Percentiles rank a stretch among this genome's conserved stretches.
These are phyloP conservation scores for Chenopodium formosanum DNA, from an alignment of 148 eudicot genomes.

Conservation along the genomic window DNA sequence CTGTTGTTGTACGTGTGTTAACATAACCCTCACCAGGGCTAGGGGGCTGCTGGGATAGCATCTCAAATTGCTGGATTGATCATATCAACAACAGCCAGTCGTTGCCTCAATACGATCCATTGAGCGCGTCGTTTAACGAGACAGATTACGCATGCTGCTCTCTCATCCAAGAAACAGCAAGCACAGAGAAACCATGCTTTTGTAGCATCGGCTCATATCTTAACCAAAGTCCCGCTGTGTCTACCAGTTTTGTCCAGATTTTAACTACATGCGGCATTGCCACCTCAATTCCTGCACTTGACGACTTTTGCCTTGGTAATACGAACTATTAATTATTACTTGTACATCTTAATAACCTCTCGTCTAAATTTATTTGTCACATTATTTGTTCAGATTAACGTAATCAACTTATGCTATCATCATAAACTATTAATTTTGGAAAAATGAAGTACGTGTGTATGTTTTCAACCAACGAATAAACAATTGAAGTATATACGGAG, in stretches of 20 bases:
- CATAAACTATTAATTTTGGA: no score
- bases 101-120: constrained; percentile 8
- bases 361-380: no score
- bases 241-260: not conserved
- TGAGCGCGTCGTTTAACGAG: constrained; percentile 17
- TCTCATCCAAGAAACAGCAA: constrained; percentile 9
- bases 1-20: no score
- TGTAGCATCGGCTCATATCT: not conserved
- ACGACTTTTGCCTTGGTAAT: constrained; percentile 22
- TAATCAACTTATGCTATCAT: not conserved
- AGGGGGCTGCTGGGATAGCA: constrained; percentile 12
- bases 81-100: not conserved
- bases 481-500: no score
- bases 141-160: constrained; percentile 20
- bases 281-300: constrained; percentile 9
- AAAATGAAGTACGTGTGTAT: no score
- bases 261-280: constrained; percentile 8
- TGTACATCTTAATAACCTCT: not conserved
- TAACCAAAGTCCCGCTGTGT: constrained; percentile 16
- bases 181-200: constrained; percentile 15
- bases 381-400: not conserved
- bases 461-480: no score
- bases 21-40: not conserved
- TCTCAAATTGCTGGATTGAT: not conserved
- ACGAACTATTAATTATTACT: not conserved